A percentile compares a stretch with the other conserved stretches of the same genome.
These are phyloP conservation scores for Penicillium lividum DNA, from an alignment of 495 filamentous ascomycete genomes.

Conservation along the genomic window DNA sequence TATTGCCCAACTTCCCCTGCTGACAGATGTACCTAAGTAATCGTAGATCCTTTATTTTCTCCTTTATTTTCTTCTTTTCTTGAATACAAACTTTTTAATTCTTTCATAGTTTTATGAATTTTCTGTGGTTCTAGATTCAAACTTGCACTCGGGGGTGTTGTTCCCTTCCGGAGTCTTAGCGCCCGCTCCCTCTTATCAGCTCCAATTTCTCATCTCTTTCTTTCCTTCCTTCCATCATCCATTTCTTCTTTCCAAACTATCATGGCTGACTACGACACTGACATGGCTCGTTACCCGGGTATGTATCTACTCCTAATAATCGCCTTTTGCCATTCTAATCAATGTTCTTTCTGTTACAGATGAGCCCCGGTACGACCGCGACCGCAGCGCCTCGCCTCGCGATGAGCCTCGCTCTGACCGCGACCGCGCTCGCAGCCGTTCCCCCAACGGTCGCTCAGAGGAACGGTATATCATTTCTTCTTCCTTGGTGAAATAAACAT, in stretches of 20 bases:
- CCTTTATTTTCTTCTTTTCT: not conserved
- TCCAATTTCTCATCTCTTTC: slow-evolving; percentile 23
- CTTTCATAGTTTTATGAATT: not conserved
- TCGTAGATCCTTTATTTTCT: not conserved
- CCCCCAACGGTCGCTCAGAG: slow-evolving; percentile 66
- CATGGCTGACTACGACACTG: slow-evolving; percentile 78
- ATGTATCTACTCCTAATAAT: slow-evolving; percentile 31
- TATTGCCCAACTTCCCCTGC: slow-evolving; percentile 13
- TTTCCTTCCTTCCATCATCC: slow-evolving; percentile 22
- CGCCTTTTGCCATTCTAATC: slow-evolving; percentile 10
- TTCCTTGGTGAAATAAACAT: not conserved
- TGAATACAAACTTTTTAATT: not conserved
- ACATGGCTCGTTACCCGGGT: slow-evolving; percentile 86
- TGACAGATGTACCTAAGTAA: not conserved
- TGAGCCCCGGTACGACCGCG: slow-evolving; percentile 80
- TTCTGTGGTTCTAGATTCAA: not conserved
- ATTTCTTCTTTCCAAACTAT: slow-evolving; percentile 23
- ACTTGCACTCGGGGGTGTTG: slow-evolving; percentile 23
- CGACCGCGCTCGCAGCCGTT: slow-evolving; percentile 74
- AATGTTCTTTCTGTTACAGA: slow-evolving; percentile 48
- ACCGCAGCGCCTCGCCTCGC: slow-evolving; percentile 92
- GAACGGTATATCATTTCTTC: slow-evolving; percentile 62
- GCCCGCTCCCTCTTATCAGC: slow-evolving; percentile 26
- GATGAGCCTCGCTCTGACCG: slow-evolving; percentile 68
- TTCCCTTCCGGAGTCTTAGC: slow-evolving; percentile 29